Percentiles rank a stretch among this genome's conserved stretches.
These are phyloP conservation scores for Amoebophrya sp. DNA, from an alignment of 169 alveolate genomes.

Conservation along the genomic window DNA sequence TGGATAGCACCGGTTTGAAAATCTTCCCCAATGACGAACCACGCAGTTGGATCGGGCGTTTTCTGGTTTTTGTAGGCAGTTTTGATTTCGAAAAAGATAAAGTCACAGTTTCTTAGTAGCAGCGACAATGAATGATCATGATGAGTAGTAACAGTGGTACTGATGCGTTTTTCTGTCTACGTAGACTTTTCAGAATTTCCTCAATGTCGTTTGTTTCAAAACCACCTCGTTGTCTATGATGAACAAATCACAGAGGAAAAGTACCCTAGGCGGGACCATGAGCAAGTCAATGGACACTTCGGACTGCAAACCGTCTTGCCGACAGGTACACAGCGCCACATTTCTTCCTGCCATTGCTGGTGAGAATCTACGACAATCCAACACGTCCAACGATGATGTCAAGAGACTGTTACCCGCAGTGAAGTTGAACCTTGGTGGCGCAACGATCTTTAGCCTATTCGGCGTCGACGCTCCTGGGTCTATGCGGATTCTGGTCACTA, in stretches of 20 bases:
- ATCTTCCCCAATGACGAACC: conserved; percentile 1
- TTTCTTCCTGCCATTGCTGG: not conserved
- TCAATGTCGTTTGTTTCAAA: too few species aligned
- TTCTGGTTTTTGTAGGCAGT: not conserved
- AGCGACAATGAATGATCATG: not conserved
- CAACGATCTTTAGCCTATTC: not conserved
- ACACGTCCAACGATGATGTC: not conserved
- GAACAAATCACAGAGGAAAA: too few species aligned
- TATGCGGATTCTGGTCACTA: not conserved
- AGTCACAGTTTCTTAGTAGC: not conserved
- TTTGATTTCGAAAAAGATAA: not conserved
- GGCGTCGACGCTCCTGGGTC: conserved; percentile 1
- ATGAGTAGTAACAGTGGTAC: too few species aligned
- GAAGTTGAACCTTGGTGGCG: not conserved
- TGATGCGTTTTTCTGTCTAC: too few species aligned
- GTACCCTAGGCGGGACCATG: conserved; percentile 17
- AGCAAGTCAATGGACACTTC: not conserved
- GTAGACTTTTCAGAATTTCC: too few species aligned
- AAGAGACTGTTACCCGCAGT: not conserved
- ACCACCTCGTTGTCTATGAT: too few species aligned
- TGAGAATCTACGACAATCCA: not conserved
- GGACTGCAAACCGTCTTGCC: not conserved
- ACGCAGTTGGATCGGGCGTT: not conserved
- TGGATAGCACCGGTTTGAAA: not conserved
- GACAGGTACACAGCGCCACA: not conserved